These are phyloP conservation scores for Solanum commersonii DNA, from an alignment of 257 asterid species.

Conservation along the genomic window DNA sequence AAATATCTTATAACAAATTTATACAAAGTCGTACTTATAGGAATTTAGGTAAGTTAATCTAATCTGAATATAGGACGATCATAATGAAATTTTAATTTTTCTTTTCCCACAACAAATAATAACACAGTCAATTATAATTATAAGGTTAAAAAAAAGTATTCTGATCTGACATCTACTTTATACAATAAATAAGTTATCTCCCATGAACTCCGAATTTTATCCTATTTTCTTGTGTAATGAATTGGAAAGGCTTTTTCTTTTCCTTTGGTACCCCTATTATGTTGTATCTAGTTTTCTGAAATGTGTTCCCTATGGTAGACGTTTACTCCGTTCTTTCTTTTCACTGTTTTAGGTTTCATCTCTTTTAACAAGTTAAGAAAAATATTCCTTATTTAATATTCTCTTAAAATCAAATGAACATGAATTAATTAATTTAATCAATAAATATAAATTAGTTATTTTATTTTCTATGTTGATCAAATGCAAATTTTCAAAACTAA, in stretches of 20 bases:
- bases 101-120: neutral
- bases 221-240: neutral
- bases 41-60: slow-evolving; percentile 1
- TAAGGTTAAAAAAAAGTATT: no score
- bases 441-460: no score
- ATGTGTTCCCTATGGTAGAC: neutral
- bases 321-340: neutral
- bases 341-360: no score
- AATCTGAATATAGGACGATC: slow-evolving; percentile 18
- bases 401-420: no score
- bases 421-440: no score
- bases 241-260: neutral
- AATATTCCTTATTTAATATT: no score
- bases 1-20: neutral
- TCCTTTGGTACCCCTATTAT: neutral
- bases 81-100: slow-evolving; percentile 28
- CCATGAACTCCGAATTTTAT: neutral
- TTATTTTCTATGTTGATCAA: neutral
- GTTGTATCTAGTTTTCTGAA: neutral
- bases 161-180: neutral
- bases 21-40: neutral
- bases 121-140: no score
- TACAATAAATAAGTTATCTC: no score
- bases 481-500: no score
- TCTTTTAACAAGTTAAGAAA: no score